phyloP scores from a whole-genome alignment of 257 asterid species.

The Salvia splendens region DNA sequence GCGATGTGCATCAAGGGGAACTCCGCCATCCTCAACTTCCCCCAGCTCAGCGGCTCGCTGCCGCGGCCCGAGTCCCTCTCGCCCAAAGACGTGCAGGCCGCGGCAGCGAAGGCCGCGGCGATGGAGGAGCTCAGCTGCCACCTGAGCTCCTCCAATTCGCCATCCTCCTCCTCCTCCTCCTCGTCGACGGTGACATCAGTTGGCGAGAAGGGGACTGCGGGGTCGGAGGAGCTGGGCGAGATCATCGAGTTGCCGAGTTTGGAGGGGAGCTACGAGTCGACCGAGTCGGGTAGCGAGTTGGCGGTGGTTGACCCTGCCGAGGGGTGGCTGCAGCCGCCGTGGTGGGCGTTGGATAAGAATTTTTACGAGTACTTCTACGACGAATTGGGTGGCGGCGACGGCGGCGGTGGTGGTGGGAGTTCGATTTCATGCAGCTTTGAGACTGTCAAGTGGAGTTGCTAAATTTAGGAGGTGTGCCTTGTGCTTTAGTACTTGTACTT shows the following conservation, averaged over 20 bases:
- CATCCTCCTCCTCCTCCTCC: constrained; percentile 9
- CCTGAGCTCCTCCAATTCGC: not conserved
- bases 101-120: constrained; percentile 77
- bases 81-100: constrained; percentile 63
- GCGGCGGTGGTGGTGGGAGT: constrained; percentile 32
- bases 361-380: constrained; percentile 46
- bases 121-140: constrained; percentile 51
- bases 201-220: constrained; percentile 5
- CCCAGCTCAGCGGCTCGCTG: constrained; percentile 48
- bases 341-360: constrained; percentile 54
- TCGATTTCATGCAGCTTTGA: constrained; percentile 44
- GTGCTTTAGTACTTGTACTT: constrained; percentile 41
- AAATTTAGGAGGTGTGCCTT: constrained; percentile 37
- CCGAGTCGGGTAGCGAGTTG: constrained; percentile 44
- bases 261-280: constrained; percentile 53
- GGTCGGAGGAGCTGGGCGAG: constrained; percentile 68
- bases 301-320: constrained; percentile 59
- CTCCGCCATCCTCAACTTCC: constrained; percentile 60
- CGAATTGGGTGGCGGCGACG: constrained; percentile 34
- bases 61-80: constrained; percentile 62
- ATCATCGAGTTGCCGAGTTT: constrained; percentile 78
- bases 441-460: constrained; percentile 39
- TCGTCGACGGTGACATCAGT: constrained; percentile 21
- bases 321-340: constrained; percentile 62
- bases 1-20: constrained; percentile 57